Conservation (phyloP, 1,284 basidiomycete genomes). For the Farysia itapuensis region DNA sequence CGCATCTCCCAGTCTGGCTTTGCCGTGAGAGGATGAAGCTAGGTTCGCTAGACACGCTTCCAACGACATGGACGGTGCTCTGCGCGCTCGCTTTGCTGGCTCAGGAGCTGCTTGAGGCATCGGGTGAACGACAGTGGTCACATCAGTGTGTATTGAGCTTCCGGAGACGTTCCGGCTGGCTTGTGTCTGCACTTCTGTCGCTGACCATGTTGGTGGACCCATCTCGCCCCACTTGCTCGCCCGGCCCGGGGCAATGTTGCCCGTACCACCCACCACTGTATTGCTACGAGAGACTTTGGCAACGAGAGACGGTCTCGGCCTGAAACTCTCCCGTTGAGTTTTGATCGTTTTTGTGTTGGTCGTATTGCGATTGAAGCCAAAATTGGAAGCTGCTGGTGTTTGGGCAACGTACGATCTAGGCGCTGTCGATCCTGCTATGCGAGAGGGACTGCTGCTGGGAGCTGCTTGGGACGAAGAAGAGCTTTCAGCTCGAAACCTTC, state of each 20-base stretch:
- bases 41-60: conserved; percentile 31
- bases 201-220: conserved; percentile 36
- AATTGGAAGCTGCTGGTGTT: background rate
- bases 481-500: conserved; percentile 15
- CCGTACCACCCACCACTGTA: conserved; percentile 10
- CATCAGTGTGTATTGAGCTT: conserved; percentile 34
- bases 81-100: conserved; percentile 10
- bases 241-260: conserved; percentile 11
- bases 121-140: conserved; percentile 33
- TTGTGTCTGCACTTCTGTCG: conserved; percentile 1
- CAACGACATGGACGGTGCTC: conserved; percentile 34
- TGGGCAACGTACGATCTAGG: conserved; percentile 10
- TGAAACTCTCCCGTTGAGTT: conserved; percentile 29
- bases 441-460: conserved; percentile 23
- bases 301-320: conserved; percentile 31
- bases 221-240: conserved; percentile 42
- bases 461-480: conserved; percentile 18
- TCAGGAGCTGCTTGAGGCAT: conserved; percentile 1
- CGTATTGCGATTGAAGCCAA: conserved; percentile 9
- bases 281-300: conserved; percentile 20
- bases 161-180: conserved; percentile 14
- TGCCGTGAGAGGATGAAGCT: conserved; percentile 20
- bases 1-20: conserved; percentile 17
- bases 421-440: conserved; percentile 21
- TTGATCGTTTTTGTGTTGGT: conserved; percentile 18